Evolutionary conservation across 768 basidiomycete species (phyloP), one percentile per base, ranked within the genome.

Genomic region (Auricularia sp.): DNA sequence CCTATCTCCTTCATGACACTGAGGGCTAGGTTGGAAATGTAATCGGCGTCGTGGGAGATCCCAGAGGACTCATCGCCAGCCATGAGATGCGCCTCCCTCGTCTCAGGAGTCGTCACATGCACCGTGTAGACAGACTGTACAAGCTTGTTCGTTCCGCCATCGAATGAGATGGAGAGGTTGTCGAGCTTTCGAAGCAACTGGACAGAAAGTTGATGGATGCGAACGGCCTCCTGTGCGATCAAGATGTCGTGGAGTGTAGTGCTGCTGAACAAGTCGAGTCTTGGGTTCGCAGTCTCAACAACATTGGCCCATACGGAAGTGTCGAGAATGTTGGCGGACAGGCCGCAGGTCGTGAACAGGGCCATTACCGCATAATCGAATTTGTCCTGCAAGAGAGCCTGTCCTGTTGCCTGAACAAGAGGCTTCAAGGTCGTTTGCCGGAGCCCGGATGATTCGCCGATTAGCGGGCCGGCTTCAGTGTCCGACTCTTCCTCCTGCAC

Each of bases 51-150:
- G 68, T 76, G 73, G 18, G 70, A 70, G 43, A 70, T 70, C 33
- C 58, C 58, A 3, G 72, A 71, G 54, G 67, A 71, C 63, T 74
- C 72, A 29, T 68, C 62, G 3, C 72, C 70, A 21, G 67, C 71
- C 54, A 74, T 65, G 44, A 75, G 67, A 62, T 69, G 76, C 12
- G 64, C 18, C 29, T 71, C 71, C 18, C 69, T 67, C 11, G 69
- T 39, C 3, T 69, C 69, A 42, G 66, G 64, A 3, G 72, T 74
- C 21, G 73, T 75, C 59, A 75, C 67, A 64, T 76, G 75, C 34
- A 74, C 53, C 4, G 74, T 73, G 65, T 74, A 75, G 51, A 73
- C 71, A 3, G 71, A 67, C 23, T 75, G 69, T 3, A 62, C 67
- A 3, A 67, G 68, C 35, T 64, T 69, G 6, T 69, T 71, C 16